These are phyloP conservation scores for Forsythia viridissima DNA, from an alignment of 257 asterid genomes.

Conservation along the genomic window DNA sequence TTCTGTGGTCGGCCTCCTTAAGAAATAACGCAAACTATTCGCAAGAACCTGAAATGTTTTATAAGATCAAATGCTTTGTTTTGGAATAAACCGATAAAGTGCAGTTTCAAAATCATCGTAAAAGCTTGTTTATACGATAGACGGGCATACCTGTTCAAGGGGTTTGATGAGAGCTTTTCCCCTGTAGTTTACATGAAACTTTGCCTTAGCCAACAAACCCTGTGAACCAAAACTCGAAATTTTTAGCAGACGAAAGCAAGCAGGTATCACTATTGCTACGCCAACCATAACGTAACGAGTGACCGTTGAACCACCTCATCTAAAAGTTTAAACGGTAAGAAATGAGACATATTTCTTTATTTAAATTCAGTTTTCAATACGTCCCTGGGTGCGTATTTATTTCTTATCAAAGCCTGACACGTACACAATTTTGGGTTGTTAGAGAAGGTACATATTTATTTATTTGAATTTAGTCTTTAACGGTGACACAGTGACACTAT, in stretches of 20 bases:
- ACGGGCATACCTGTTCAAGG: slow-evolving; percentile 74
- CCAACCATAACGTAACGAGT: neutral
- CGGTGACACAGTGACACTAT: too few species aligned
- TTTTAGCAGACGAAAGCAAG: neutral
- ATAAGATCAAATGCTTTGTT: neutral
- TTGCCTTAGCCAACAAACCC: slow-evolving; percentile 98
- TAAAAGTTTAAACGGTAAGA: too few species aligned
- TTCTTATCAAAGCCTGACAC: too few species aligned
- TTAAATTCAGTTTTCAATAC: too few species aligned
- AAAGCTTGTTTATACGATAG: neutral
- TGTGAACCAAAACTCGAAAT: slow-evolving; percentile 21
- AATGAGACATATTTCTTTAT: too few species aligned
- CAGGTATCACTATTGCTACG: neutral
- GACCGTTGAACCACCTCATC: neutral
- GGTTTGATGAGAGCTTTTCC: slow-evolving; percentile 88
- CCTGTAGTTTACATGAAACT: slow-evolving; percentile 87
- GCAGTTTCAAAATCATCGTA: neutral
- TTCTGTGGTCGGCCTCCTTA: slow-evolving; percentile 86
- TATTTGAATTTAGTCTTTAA: too few species aligned
- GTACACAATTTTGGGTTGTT: too few species aligned
- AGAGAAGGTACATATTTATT: too few species aligned
- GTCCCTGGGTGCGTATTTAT: too few species aligned
- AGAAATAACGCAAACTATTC: slow-evolving; percentile 78
- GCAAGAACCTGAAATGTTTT: slow-evolving; percentile 68
- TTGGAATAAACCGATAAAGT: neutral